Base-by-base conservation (phyloP, 73 alveolate species). In the Halteria grandinella region DNA sequence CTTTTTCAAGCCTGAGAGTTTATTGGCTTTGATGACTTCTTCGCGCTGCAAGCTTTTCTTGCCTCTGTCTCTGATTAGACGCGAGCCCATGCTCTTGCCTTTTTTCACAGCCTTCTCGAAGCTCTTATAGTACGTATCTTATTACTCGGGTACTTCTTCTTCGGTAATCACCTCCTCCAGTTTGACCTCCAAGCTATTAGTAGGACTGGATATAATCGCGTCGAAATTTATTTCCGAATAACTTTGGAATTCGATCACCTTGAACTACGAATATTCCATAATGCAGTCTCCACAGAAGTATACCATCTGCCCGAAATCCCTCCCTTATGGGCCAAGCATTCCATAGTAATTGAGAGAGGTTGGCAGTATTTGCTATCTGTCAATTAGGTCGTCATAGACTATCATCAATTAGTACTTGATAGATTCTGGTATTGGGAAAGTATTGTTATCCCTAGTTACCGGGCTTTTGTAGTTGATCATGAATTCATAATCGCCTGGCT, bases 281-380 rank as follows among this genome's bases (percentile, higher is more conserved):
- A 39, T 62, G 44, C 78, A 62, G 27, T 39, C 78, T 39, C 11
- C 17, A 27, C 78, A 62, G 24, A 40, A 25, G 28, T 39, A 62
- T 6, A 41, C 48, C 33, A 62, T 39, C 41, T 62, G 57, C 15
- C 78, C 78, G 27, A 39, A 62, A 27, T 36, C 40, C 21, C 11
- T 15, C 14, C 78, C 78, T 39, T 62, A 7, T 5, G 78, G 78
- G 8, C 78, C 78, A 4, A 62, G 14, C 7, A 62, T 23, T 12
- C 78, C 78, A 41, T 20, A 31, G 27, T 62, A 62, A 62, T 62
- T 62, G 28, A 62, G 40, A 18, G 55, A 29, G 5, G 57, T 28
- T 39, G 78, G 78, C 24, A 62, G 44, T 5, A 62, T 40, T 41
- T 62, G 28, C 25, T 62, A n/a, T 6, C 62, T 6, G 10, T 62